A percentile compares a stretch with the other conserved stretches of the same genome.
Evolutionary conservation across 352 stramenopile species (phyloP).

Genomic region (Blastocystis sp.): DNA sequence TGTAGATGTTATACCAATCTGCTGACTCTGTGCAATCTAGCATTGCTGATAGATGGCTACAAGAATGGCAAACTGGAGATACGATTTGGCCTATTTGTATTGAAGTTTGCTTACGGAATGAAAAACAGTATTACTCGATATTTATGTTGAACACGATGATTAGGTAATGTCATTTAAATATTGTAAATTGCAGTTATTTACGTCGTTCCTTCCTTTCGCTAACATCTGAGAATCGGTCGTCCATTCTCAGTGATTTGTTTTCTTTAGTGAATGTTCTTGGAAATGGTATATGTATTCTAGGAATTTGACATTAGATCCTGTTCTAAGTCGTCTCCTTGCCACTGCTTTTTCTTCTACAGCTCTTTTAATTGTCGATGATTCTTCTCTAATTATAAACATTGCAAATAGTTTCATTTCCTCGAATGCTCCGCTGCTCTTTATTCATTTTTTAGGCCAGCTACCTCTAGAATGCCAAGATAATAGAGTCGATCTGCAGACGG

Average conservation of each 20-base stretch:
- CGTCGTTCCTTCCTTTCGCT: neutral
- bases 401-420: neutral
- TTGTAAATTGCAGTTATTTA: neutral
- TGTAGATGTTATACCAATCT: conserved; percentile 38
- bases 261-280: neutral
- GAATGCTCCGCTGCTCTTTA: neutral
- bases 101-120: neutral
- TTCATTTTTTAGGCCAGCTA: conserved; percentile 3
- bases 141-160: conserved; percentile 49
- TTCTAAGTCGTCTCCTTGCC: neutral
- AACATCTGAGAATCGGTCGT: neutral
- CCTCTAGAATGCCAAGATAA: conserved; percentile 22
- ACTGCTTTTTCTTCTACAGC: neutral
- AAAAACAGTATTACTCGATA: neutral
- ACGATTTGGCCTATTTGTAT: neutral
- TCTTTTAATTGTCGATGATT: neutral
- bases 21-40: neutral
- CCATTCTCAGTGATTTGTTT: neutral
- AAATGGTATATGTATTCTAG: neutral
- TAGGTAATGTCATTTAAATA: neutral
- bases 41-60: conserved; percentile 46
- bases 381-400: neutral
- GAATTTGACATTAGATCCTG: neutral
- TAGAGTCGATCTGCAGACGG: neutral
- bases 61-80: neutral